Base-by-base conservation (phyloP, 73 alveolate genomes). In the Paramecium pentaurelia region DNA sequence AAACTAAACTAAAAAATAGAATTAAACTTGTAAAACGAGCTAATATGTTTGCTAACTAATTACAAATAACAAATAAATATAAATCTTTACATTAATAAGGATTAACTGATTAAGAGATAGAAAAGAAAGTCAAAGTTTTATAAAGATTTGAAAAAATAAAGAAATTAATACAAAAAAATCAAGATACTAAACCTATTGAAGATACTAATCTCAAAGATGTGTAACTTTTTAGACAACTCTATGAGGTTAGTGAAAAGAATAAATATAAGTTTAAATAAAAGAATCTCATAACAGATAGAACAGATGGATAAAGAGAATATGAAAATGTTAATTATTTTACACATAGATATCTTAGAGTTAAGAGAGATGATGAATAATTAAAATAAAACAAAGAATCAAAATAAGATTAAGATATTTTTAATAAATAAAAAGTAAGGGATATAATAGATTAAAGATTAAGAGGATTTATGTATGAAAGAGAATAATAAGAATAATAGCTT, bases 301-400 rank as follows among this genome's bases (percentile, higher is more conserved):
- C 60, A 32, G 88, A 75, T 75, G 88, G 88, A 4, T 16, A 75
- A 40, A 14, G 88, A 32, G 88, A 75, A 37, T 75, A 12, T 18
- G 58, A 75, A 75, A 75, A 75, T 34, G 68, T 75, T 4, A 34
- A 40, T 22, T 75, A 75, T 75, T 34, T 37, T 12, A 75, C 37
- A 2, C 84, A 32, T 34, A 34, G 88, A 9, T 22, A 34, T 38
- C 27, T 37, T 2, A 75, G 49, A 45, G 49, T 22, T 1, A 32
- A 75, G 88, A 20, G 68, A 8, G 14, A 20, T 4, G 70, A 54
- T 54, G 70, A 54, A 8, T 16, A 54, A 64, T 34, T 25, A 64
- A 64, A 34, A 18, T 16, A 34, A 64, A 32, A 64, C 7, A 64
- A 10, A 8, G 84, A 28, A 64, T 40, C 12, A 2, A 54, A 18